A percentile compares a stretch with the other conserved stretches of the same genome.
Conservation (phyloP, 768 basidiomycete genomes). For the Antrodiella citrinella region DNA sequence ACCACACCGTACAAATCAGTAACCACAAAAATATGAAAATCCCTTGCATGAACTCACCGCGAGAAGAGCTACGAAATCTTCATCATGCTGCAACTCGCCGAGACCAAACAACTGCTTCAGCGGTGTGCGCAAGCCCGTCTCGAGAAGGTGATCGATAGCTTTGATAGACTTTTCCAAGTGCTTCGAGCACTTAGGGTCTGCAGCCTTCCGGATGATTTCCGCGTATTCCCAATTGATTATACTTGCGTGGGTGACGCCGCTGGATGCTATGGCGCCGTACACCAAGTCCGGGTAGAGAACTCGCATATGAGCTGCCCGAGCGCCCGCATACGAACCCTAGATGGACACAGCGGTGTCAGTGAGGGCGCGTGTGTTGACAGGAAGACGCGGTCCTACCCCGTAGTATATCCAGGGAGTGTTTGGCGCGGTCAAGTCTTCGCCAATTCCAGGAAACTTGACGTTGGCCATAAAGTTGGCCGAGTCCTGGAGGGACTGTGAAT, state of each 20-base stretch:
- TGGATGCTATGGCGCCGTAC: constrained; percentile 83
- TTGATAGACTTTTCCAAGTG: constrained; percentile 50
- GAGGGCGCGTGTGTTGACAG: background rate
- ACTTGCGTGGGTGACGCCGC: constrained; percentile 80
- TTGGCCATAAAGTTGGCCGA: constrained; percentile 86
- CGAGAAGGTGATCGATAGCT: constrained; percentile 56
- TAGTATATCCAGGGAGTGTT: constrained; percentile 88
- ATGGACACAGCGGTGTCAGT: background rate
- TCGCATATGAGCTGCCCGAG: constrained; percentile 87
- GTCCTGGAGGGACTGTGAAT: constrained; percentile 84
- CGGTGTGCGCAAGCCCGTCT: constrained; percentile 21
- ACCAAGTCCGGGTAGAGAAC: constrained; percentile 83
- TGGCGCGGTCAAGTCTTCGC: constrained; percentile 64
- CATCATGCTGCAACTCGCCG: constrained; percentile 54
- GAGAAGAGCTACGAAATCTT: constrained; percentile 69
- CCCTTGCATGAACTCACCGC: constrained; percentile 32
- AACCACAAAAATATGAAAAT: background rate
- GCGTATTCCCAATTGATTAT: constrained; percentile 84
- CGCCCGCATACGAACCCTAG: constrained; percentile 87
- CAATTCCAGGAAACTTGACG: constrained; percentile 65
- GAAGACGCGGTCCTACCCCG: constrained; percentile 49
- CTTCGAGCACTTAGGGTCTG: constrained; percentile 52
- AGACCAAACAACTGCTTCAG: constrained; percentile 79
- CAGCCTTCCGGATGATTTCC: constrained; percentile 68
- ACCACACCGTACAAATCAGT: background rate